Percentiles rank a stretch among this genome's conserved stretches.
Conservation (phyloP, 2,329 filamentous ascomycete genomes). For the Alternaria hordeiaustralica region DNA sequence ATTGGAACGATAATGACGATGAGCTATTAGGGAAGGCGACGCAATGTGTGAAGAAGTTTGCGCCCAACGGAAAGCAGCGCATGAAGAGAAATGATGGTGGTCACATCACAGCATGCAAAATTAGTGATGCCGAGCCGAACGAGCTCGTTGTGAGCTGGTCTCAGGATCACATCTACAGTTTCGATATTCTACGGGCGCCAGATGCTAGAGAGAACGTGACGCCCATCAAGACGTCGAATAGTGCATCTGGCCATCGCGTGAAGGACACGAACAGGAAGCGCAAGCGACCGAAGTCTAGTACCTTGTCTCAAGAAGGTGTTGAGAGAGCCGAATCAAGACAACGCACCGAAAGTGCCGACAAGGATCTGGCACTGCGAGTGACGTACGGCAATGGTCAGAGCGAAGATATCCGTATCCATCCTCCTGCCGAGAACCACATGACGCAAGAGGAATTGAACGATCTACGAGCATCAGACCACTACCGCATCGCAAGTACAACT, state of each 20-base stretch:
- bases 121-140: conserved; percentile 71
- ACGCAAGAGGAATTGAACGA: conserved; percentile 53
- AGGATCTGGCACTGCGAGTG: conserved; percentile 61
- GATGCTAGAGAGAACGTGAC: conserved; percentile 57
- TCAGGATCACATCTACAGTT: conserved; percentile 70
- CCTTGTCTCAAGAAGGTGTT: conserved; percentile 43
- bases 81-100: conserved; percentile 63
- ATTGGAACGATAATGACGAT: conserved; percentile 56
- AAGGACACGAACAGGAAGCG: conserved; percentile 57
- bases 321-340: conserved; percentile 57
- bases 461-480: conserved; percentile 61
- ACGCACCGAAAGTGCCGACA: conserved; percentile 54
- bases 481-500: conserved; percentile 62
- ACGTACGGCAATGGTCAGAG: conserved; percentile 66
- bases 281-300: conserved; percentile 59
- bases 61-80: conserved; percentile 63
- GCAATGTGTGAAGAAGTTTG: conserved; percentile 70
- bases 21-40: conserved; percentile 66
- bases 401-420: conserved; percentile 62
- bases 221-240: conserved; percentile 20
- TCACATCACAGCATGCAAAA: conserved; percentile 74
- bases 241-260: conserved; percentile 25
- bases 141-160: conserved; percentile 74
- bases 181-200: conserved; percentile 66
- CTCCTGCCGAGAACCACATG: conserved; percentile 33